Evolutionary conservation across 2,329 filamentous ascomycete species (phyloP), one percentile per base, ranked within the genome.

Genomic region (Aspergillus aculeatinus): DNA sequence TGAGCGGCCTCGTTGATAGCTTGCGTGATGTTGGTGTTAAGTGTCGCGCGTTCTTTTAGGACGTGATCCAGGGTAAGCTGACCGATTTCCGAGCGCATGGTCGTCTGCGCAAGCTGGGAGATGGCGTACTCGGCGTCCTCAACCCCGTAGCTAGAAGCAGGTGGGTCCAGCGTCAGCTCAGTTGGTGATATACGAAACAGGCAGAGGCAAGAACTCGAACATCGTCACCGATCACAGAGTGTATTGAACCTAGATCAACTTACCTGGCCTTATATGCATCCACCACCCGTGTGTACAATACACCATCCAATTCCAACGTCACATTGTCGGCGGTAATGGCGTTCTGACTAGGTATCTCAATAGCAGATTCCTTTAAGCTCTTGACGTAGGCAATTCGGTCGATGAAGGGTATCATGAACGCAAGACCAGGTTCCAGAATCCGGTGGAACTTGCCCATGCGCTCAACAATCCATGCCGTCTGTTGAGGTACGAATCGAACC

Each of bases 71-170:
- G 89, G 0, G 92, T 91, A 61, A 99, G 84, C 77, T 98, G 95
- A 65, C 95, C 95, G 70, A 99, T 99, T 78, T 99, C 95, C 72
- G 90, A 96, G 71, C 95, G 92, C 95, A 99, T 99, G 0, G 95
- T 98, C 11, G 95, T 99, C 80, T 99, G 95, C 16, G 95, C 95
- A 51, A 99, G 88, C 75, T 99, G 95, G 9, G 91, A 95, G 75
- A 99, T 98, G 77, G 95, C 95, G 77, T 99, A 99, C 76, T 99
- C 95, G 63, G 95, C 94, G 74, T 99, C 95, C 79, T 99, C 95
- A 33, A 99, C 95, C 42, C 95, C 95, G 75, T 99, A 99, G 78
- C 92, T 96, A 33, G 25, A 42, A 51, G 27, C n/a, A 6, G 27
- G 53, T 42, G 9, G 23, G 9, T 14, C 10, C 53, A 44, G 31